A percentile compares a stretch with the other conserved stretches of the same genome.
Conservation (phyloP, 2,329 filamentous ascomycete species). For the Colletotrichum brevisporum region DNA sequence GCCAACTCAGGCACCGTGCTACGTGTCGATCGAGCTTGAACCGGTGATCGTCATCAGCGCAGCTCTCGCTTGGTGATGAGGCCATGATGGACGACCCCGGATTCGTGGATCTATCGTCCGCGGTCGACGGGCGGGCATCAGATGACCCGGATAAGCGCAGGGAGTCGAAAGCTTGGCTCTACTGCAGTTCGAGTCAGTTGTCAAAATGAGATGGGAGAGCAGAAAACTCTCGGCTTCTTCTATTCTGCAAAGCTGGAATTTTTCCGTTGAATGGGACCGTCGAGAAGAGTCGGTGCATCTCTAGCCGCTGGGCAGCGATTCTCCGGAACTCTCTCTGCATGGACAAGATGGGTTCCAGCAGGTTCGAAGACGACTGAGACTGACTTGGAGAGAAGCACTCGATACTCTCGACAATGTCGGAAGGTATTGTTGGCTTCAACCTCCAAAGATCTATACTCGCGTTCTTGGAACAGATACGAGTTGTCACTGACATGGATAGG, state of each 20-base stretch:
- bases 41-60: neutral
- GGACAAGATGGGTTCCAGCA: neutral
- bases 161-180: neutral
- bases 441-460: no score
- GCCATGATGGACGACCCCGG: neutral
- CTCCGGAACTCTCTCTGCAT: neutral
- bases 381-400: no score
- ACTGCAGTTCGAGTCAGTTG: constrained; percentile 21
- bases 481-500: no score
- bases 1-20: neutral
- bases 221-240: constrained; percentile 5
- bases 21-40: neutral
- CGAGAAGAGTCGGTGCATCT: neutral
- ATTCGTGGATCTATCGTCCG: neutral
- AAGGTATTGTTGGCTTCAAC: no score
- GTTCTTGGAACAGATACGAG: no score
- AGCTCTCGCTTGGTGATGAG: neutral
- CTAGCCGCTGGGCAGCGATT: neutral
- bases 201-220: neutral
- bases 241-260: constrained; percentile 9
- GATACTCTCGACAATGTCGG: no score
- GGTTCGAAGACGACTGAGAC: no score
- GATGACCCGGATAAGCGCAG: neutral
- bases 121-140: constrained; percentile 1
- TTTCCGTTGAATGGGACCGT: constrained; percentile 2